Base-by-base conservation (phyloP, 2,329 filamentous ascomycete genomes). In the Trichophyton simii region DNA sequence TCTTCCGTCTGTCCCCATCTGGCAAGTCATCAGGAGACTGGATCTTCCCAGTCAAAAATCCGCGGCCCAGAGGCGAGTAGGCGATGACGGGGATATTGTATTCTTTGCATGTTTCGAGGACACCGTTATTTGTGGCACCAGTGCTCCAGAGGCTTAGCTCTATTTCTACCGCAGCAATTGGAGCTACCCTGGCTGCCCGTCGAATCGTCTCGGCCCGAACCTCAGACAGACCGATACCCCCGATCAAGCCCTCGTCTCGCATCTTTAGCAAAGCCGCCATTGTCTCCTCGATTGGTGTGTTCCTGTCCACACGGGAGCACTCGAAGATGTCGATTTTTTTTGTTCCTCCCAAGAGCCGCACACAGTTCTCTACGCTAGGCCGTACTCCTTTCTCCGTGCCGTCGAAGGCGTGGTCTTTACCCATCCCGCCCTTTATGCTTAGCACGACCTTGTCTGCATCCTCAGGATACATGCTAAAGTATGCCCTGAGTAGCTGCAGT, bases 271-370 rank as follows among this genome's bases (percentile, higher is more conserved):
- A 64, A 0, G 66, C 64, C 13, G 62, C 61, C 15, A 76, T 66
- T 1, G 67, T 78, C 44, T 78, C 73, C 64, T 81, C 77, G 44
- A 81, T 73, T 0, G 78, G 76, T 0, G 73, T 71, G 1, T 75
- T 75, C 55, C 71, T 71, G 66, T 86, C 83, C 42, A 82, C 73
- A 22, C 84, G 75, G 1, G 78, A 78, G 60, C 75, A 78, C 65
- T 80, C 78, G 64, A 84, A 86, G 8, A 83, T 70, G 67, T 85
- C 83, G 44, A 86, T 72, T 67, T 78, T 79, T 70, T 82, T 82
- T 59, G 72, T 75, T 3, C 79, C 80, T 22, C 76, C 74, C 3
- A 81, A 69, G 9, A 77, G 60, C 6, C 66, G 68, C 11, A 84
- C 69, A 64, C 79, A 78, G 60, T 80, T 78, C 63, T 86, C 80